Evolutionary conservation across 345 rosid species (phyloP).

Genomic region (Geranium brycei): DNA sequence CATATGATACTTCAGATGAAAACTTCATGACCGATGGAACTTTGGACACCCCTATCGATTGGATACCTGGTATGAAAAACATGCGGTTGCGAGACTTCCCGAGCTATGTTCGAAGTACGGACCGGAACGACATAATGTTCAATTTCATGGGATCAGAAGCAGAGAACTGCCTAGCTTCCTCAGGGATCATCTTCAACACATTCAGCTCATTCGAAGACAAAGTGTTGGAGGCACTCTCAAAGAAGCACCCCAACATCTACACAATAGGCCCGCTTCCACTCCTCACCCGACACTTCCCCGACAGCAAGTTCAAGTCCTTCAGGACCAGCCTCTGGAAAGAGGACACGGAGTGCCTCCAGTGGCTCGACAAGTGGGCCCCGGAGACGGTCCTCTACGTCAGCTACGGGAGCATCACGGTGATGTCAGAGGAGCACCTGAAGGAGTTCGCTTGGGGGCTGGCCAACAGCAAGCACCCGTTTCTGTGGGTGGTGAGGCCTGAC

Average conservation of each 20-base stretch:
- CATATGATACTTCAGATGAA: constrained; percentile 8
- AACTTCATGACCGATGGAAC: constrained; percentile 14
- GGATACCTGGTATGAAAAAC: constrained; percentile 19
- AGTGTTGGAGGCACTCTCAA: constrained; percentile 9
- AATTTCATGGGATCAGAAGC: constrained; percentile 13
- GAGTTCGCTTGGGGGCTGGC: constrained; percentile 22
- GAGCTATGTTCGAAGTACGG: constrained; percentile 12
- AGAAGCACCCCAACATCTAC: constrained; percentile 11
- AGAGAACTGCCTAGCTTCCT: constrained; percentile 9
- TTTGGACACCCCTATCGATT: constrained; percentile 14
- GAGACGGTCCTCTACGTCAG: constrained; percentile 17
- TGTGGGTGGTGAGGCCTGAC: constrained; percentile 21
- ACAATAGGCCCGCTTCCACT: constrained; percentile 13
- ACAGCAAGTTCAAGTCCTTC: background rate
- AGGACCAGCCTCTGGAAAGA: constrained; percentile 16
- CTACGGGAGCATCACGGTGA: constrained; percentile 16
- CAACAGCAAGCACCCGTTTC: constrained; percentile 14
- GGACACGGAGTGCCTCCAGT: constrained; percentile 12
- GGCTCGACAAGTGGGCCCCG: constrained; percentile 11
- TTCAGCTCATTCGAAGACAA: constrained; percentile 12
- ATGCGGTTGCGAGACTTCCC: constrained; percentile 18
- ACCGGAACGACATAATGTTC: constrained; percentile 12
- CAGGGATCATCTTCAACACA: constrained; percentile 17
- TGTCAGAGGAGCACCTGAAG: constrained; percentile 8
- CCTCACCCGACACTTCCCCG: background rate